A percentile compares a stretch with the other conserved stretches of the same genome.
Evolutionary conservation across 768 basidiomycete genomes (phyloP).

Genomic region (Phlegmacium glaucopus): DNA sequence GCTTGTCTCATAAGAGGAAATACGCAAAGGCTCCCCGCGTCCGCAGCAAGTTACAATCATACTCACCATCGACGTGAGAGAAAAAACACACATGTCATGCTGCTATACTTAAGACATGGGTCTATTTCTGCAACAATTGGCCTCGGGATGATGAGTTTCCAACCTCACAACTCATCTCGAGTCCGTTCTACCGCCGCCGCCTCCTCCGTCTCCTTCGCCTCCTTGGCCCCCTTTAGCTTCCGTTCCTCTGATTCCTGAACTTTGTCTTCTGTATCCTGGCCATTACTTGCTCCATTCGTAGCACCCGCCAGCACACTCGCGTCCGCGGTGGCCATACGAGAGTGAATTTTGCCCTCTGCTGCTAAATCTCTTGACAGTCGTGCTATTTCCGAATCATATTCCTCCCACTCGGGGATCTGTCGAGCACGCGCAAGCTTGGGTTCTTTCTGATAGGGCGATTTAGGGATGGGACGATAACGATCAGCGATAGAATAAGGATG

Average conservation of each 20-base stretch:
- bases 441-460: conserved; percentile 68
- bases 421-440: conserved; percentile 92
- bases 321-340: conserved; percentile 64
- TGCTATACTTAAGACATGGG: too few species aligned
- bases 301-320: conserved; percentile 63
- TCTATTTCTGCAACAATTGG: too few species aligned
- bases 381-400: conserved; percentile 89
- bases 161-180: not conserved
- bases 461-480: conserved; percentile 1
- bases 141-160: too few species aligned
- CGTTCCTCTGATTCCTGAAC: not conserved
- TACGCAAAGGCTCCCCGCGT: too few species aligned
- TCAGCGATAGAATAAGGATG: not conserved
- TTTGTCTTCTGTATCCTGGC: not conserved
- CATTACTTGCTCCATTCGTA: not conserved
- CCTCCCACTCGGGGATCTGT: conserved; percentile 97
- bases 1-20: too few species aligned
- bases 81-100: too few species aligned
- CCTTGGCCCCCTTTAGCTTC: not conserved
- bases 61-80: too few species aligned
- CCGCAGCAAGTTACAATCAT: too few species aligned
- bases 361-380: conserved; percentile 73
- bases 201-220: not conserved
- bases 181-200: not conserved
- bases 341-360: conserved; percentile 64